Percentiles rank a stretch among this genome's conserved stretches.
Conservation (phyloP, 345 rosid species). For the Gynandropsis gynandra region DNA sequence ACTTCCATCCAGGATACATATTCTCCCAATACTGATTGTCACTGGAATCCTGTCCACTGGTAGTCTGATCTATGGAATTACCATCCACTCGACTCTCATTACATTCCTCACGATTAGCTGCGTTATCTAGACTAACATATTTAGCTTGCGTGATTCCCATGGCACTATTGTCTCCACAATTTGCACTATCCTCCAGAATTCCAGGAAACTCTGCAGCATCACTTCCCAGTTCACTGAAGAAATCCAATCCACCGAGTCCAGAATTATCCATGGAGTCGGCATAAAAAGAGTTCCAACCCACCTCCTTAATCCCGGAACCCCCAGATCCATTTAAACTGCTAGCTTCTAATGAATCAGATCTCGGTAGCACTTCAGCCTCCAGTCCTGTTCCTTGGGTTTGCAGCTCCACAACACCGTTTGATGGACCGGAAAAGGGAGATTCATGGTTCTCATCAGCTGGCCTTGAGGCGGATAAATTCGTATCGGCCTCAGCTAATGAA, state of each 20-base stretch:
- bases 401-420: conserved; percentile 12
- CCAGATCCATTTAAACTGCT: conserved; percentile 27
- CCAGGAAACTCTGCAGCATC: conserved; percentile 30
- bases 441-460: neutral
- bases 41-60: conserved; percentile 36
- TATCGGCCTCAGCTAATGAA: conserved; percentile 12
- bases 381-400: conserved; percentile 20
- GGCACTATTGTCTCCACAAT: conserved; percentile 1
- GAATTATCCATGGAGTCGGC: conserved; percentile 41
- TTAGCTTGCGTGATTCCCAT: conserved; percentile 22
- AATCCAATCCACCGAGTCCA: conserved; percentile 44
- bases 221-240: conserved; percentile 41
- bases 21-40: conserved; percentile 54
- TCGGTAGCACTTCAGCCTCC: conserved; percentile 12
- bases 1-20: conserved; percentile 73
- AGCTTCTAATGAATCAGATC: conserved; percentile 9
- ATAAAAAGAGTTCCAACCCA: conserved; percentile 66
- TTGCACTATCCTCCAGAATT: conserved; percentile 23
- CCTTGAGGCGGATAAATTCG: conserved; percentile 13
- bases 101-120: conserved; percentile 28
- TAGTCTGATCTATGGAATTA: conserved; percentile 22
- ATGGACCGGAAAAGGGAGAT: neutral
- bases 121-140: conserved; percentile 23
- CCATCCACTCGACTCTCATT: conserved; percentile 34
- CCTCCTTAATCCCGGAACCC: conserved; percentile 47